Conservation (phyloP, 1,139 yeast species). For the Blastobotrys proliferans region DNA sequence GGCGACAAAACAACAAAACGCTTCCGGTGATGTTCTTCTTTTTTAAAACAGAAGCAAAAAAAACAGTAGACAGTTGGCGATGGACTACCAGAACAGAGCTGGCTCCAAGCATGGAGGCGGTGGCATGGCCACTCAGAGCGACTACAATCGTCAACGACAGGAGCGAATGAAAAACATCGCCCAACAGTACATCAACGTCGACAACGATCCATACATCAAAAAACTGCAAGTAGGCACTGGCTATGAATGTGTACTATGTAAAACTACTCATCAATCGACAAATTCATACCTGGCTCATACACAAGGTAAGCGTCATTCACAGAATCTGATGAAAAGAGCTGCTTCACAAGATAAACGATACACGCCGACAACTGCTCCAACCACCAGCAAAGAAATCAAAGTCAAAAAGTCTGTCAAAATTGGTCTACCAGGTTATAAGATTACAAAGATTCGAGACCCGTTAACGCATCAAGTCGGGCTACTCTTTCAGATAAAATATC, state of each 20-base stretch:
- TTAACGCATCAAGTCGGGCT: conserved; percentile 56
- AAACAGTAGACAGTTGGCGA: conserved; percentile 19
- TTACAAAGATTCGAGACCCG: conserved; percentile 64
- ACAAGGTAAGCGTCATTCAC: conserved; percentile 72
- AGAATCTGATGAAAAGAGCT: conserved; percentile 58
- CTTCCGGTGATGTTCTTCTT: background rate
- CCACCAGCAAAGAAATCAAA: conserved; percentile 27
- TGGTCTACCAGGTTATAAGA: conserved; percentile 67
- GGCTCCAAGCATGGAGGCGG: conserved; percentile 55
- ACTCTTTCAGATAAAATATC: conserved; percentile 52
- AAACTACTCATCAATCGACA: conserved; percentile 69
- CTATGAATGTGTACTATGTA: conserved; percentile 73
- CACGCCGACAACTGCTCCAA: conserved; percentile 29
- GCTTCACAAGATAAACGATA: conserved; percentile 31
- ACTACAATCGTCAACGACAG: conserved; percentile 61
- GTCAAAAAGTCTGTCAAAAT: conserved; percentile 58
- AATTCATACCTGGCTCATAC: conserved; percentile 77
- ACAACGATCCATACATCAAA: conserved; percentile 70
- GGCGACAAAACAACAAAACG: background rate
- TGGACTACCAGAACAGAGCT: conserved; percentile 57
- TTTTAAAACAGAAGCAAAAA: background rate
- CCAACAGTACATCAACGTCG: conserved; percentile 59
- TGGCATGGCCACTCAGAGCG: conserved; percentile 69
- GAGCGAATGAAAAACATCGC: conserved; percentile 63
- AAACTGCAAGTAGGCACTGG: conserved; percentile 68